These are phyloP conservation scores for Podospora tetraspora DNA, from an alignment of 495 filamentous ascomycete species.

Conservation along the genomic window DNA sequence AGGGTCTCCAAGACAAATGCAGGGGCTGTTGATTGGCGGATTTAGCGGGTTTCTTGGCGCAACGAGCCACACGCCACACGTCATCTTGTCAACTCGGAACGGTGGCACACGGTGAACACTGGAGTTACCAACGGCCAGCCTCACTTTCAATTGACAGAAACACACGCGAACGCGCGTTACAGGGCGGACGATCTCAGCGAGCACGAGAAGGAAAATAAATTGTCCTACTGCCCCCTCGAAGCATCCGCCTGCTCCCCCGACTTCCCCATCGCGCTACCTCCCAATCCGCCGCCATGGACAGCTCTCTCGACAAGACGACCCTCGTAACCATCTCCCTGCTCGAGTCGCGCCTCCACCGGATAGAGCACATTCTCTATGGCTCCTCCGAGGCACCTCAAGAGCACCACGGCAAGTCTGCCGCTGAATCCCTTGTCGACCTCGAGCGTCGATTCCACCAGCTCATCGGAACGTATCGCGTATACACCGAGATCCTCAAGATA, in stretches of 20 bases:
- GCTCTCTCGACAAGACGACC: conserved; percentile 46
- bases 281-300: conserved; percentile 34
- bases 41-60: not conserved
- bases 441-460: conserved; percentile 50
- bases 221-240: not conserved
- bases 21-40: not conserved
- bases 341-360: conserved; percentile 64
- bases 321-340: conserved; percentile 68
- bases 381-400: conserved; percentile 28
- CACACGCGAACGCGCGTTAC: not conserved
- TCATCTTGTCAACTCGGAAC: not conserved
- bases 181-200: not conserved
- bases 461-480: conserved; percentile 38
- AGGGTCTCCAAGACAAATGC: not conserved
- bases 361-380: conserved; percentile 72
- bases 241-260: not conserved
- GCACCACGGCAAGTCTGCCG: conserved; percentile 37
- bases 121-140: too few species aligned
- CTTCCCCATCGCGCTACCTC: not conserved
- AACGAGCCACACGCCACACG: not conserved
- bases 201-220: not conserved
- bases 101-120: too few species aligned
- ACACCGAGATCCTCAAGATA: conserved; percentile 46
- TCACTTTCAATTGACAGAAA: not conserved
- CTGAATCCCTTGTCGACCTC: conserved; percentile 54